phyloP scores from a whole-genome alignment of 331 rosid species.

The Saraca asoca region DNA sequence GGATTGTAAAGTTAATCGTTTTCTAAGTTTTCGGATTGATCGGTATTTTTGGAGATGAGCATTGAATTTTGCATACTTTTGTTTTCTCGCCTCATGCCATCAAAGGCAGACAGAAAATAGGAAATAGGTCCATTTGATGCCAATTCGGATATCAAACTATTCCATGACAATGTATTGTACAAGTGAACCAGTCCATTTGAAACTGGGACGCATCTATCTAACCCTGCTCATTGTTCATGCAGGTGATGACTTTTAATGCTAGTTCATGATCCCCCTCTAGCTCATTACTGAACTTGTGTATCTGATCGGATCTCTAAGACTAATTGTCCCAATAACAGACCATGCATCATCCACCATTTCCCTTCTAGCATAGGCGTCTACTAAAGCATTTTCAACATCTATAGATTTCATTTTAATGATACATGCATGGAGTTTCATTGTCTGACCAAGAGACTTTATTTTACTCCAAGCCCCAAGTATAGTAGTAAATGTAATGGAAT shows the following conservation, averaged over 20 bases:
- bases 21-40: too few relatives aligned
- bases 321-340: constrained; percentile 49
- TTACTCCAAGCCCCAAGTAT: constrained; percentile 55
- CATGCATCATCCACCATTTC: constrained; percentile 55
- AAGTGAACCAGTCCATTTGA: constrained; percentile 55
- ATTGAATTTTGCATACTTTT: too few relatives aligned
- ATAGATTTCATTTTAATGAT: constrained; percentile 53
- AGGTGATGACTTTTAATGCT: constrained; percentile 48
- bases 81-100: constrained; percentile 72
- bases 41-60: too few relatives aligned
- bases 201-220: constrained; percentile 44
- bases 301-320: constrained; percentile 52
- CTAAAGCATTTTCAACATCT: constrained; percentile 66
- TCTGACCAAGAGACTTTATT: constrained; percentile 42
- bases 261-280: constrained; percentile 50
- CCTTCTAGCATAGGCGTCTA: constrained; percentile 64
- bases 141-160: constrained; percentile 58
- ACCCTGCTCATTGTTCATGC: constrained; percentile 60
- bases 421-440: constrained; percentile 53
- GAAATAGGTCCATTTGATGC: constrained; percentile 49
- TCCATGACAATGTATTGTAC: constrained; percentile 70
- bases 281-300: constrained; percentile 66
- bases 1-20: too few relatives aligned
- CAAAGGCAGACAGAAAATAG: constrained; percentile 58
- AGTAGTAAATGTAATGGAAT: constrained; percentile 55